Base-by-base conservation (phyloP, 2,329 filamentous ascomycete species). In the Colletotrichum coccodes region DNA sequence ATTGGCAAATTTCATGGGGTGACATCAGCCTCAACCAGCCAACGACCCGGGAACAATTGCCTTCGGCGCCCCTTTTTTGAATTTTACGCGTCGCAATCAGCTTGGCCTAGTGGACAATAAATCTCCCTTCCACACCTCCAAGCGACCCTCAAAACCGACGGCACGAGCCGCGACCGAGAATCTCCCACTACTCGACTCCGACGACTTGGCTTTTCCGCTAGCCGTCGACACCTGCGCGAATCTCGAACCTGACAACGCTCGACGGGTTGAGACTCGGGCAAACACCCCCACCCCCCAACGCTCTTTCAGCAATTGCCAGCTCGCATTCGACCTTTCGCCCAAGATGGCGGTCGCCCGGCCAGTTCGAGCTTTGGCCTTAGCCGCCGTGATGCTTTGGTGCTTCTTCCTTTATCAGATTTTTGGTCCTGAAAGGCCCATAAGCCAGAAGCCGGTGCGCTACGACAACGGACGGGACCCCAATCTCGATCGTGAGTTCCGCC, bases 321-420 rank as follows among this genome's bases (percentile, higher is more conserved):
- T 52, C 56, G 52, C 42, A 46, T 53, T 34, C 46, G 40, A 56
- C 11, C 26, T 18, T 53, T 40, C 67, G 68, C 63, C 62, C 77
- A 88, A 74, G 73, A 97, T 97, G 94, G 93, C 92, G 76, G 86
- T 97, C 78, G 93, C 94, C 77, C 91, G 91, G 84, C 93, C 94
- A 66, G 91, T 97, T 78, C 91, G 95, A 82, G 89, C 92, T 76
- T 85, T 97, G 77, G 92, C 89, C 73, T 86, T 92, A 72, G 85
- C 89, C 71, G 93, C 91, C 72, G 83, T 93, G 74, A 80, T 92
- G 70, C 83, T 97, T 72, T 92, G 94, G 84, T 85, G 93, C 71
- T 94, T 95, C 80, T 89, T 97, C 75, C 81, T 97, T 72, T 91
- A 93, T 73, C 91, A 93, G 76, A 84, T 96, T 75, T 90, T 92